These are phyloP conservation scores for Apophysomyces ossiformis DNA, from an alignment of 371 early-diverging fungal species.

Conservation along the genomic window DNA sequence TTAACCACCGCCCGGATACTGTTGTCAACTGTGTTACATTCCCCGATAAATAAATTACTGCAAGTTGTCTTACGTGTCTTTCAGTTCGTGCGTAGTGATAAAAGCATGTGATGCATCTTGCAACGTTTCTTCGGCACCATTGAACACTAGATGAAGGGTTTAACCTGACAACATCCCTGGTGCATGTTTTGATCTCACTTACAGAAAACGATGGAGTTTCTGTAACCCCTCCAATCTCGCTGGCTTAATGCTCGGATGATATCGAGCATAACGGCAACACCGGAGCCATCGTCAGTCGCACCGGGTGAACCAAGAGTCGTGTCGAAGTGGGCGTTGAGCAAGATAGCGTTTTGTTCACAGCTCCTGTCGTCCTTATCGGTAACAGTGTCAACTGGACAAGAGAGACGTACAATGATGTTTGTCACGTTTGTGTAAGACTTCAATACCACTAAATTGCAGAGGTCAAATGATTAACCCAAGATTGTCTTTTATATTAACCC, in stretches of 20 bases:
- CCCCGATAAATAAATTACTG: neutral
- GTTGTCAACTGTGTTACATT: neutral
- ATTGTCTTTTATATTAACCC: neutral
- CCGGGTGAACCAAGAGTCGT: constrained; percentile 66
- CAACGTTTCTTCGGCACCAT: constrained; percentile 81
- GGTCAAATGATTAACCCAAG: neutral
- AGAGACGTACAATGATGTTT: constrained; percentile 74
- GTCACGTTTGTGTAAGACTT: constrained; percentile 74
- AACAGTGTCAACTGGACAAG: constrained; percentile 59
- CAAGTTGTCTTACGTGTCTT: constrained; percentile 47
- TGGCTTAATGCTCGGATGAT: constrained; percentile 65
- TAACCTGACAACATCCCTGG: neutral
- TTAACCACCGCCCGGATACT: constrained; percentile 73
- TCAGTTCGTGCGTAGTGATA: constrained; percentile 67
- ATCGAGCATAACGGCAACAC: constrained; percentile 77
- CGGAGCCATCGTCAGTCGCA: constrained; percentile 74
- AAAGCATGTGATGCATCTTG: constrained; percentile 82
- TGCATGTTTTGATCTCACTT: constrained; percentile 25
- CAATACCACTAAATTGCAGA: constrained; percentile 53
- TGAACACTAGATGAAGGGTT: constrained; percentile 59
- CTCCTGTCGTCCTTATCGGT: constrained; percentile 18
- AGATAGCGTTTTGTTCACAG: constrained; percentile 69
- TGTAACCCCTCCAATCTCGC: constrained; percentile 51
- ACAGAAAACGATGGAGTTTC: constrained; percentile 66
- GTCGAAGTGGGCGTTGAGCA: constrained; percentile 78